These are phyloP conservation scores for Gaultheria prostrata DNA, from an alignment of 148 eudicot genomes.

Conservation along the genomic window DNA sequence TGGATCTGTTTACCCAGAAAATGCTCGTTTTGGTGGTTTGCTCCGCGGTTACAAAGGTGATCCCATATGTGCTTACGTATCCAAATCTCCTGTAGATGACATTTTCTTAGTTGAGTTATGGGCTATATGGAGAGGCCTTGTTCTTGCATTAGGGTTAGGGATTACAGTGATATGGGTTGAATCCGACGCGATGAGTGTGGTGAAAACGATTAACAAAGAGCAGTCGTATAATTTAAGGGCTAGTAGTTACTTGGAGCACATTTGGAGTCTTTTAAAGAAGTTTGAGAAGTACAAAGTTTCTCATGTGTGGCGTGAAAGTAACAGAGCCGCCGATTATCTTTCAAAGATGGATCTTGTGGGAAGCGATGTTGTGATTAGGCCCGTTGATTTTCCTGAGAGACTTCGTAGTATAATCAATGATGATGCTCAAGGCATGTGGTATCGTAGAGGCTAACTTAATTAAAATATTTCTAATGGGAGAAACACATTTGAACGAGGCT, in stretches of 20 bases:
- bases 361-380: slow-evolving; percentile 18
- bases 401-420: slow-evolving; percentile 11
- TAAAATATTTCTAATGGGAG: not conserved
- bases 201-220: slow-evolving; percentile 22
- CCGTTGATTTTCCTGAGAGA: slow-evolving; percentile 6
- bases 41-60: slow-evolving; percentile 20
- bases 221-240: slow-evolving; percentile 20
- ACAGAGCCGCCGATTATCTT: slow-evolving; percentile 28
- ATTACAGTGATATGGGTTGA: slow-evolving; percentile 28
- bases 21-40: slow-evolving; percentile 26
- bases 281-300: slow-evolving; percentile 20
- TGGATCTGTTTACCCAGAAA: slow-evolving; percentile 20
- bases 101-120: slow-evolving; percentile 27
- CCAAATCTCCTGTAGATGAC: slow-evolving; percentile 16
- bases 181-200: slow-evolving; percentile 25
- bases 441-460: not conserved
- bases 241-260: slow-evolving; percentile 11
- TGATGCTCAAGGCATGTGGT: slow-evolving; percentile 18
- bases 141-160: slow-evolving; percentile 20
- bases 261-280: slow-evolving; percentile 19
- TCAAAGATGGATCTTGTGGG: slow-evolving; percentile 22
- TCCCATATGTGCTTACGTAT: slow-evolving; percentile 24
- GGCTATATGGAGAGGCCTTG: slow-evolving; percentile 32
- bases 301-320: slow-evolving; percentile 26
- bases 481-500: not conserved